Base-by-base conservation (phyloP, 1,139 yeast species). In the Pneumocystis canis region DNA sequence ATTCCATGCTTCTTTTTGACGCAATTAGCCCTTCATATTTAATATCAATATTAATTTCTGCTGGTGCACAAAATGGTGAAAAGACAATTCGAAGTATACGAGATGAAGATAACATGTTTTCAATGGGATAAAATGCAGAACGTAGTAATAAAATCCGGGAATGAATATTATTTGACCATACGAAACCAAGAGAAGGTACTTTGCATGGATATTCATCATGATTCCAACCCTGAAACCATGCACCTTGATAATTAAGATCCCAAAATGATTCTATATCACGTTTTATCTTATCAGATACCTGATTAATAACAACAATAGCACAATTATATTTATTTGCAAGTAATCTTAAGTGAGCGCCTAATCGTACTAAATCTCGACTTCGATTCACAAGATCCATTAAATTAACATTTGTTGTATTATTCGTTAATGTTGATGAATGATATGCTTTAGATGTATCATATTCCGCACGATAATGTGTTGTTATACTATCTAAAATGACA, bases 381-480 rank as follows among this genome's bases (percentile, higher is more conserved):
- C 31, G 73, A 69, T 33, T 68, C 67, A 63, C 71, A 74, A 72
- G 69, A 65, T 72, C 75, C 61, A 74, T 71, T 6, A 77, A 72
- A 5, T 77, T 75, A 32, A 32, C n/a, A 3, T 64, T 63, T 11
- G 58, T 56, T 7, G 63, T 58, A 16, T 57, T 32, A 18, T 47
- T 54, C 4, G 63, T 47, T 9, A 25, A 14, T 47, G 54, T 25
- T 25, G n/a, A n/a, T 47, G 54, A 47, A 2, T 25, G 16, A n/a
- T 47, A 47, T 47, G 11, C 30, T 1, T 47, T 47, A 25, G 54
- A 47, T n/a, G 14, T 28, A 25, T 47, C 54, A 58, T 83, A 77
- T 68, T 86, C 94, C 2, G 85, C 83, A 64, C 96, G 75, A 62
- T 85, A 75, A 71, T 88, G 96, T 67, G 89, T 94, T 0, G 96